Conservation (phyloP, 441 rosid genomes). For the Daphne laureola region DNA sequence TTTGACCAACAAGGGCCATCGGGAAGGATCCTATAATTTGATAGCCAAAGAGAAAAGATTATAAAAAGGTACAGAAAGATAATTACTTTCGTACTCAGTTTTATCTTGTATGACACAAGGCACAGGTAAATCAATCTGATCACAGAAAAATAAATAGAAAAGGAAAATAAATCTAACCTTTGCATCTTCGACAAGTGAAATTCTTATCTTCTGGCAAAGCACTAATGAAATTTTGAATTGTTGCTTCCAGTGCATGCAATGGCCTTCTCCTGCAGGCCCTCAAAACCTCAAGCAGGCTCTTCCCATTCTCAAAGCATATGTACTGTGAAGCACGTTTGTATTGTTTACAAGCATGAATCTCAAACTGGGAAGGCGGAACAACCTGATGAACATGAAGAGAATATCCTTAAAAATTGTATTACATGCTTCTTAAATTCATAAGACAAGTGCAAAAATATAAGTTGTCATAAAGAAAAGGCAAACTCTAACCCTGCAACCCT, state of each 20-base stretch:
- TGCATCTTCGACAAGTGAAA: conserved; percentile 86
- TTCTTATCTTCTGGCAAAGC: conserved; percentile 56
- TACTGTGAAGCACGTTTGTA: conserved; percentile 94
- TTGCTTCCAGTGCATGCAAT: conserved; percentile 65
- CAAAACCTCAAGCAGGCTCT: conserved; percentile 91
- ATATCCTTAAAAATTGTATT: conserved; percentile 7
- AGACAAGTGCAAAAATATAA: conserved; percentile 14
- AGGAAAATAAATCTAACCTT: conserved; percentile 37
- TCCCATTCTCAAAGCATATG: conserved; percentile 96
- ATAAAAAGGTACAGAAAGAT: conserved; percentile 13
- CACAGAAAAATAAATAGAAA: conserved; percentile 11
- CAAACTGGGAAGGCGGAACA: conserved; percentile 91
- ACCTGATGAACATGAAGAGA: conserved; percentile 37
- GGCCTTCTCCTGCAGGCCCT: conserved; percentile 74
- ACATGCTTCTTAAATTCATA: conserved; percentile 8
- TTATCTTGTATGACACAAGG: background rate
- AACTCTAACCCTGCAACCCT: conserved; percentile 66
- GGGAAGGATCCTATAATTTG: conserved; percentile 55
- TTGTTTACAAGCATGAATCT: conserved; percentile 93
- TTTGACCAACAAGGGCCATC: conserved; percentile 51
- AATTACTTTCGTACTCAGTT: background rate
- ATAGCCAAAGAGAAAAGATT: conserved; percentile 17
- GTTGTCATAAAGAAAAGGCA: conserved; percentile 13
- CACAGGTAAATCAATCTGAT: too few relatives aligned
- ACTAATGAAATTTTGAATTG: conserved; percentile 58